phyloP scores from a whole-genome alignment of 2,329 filamentous ascomycete genomes.

The Neopestalotiopsis clavispora region DNA sequence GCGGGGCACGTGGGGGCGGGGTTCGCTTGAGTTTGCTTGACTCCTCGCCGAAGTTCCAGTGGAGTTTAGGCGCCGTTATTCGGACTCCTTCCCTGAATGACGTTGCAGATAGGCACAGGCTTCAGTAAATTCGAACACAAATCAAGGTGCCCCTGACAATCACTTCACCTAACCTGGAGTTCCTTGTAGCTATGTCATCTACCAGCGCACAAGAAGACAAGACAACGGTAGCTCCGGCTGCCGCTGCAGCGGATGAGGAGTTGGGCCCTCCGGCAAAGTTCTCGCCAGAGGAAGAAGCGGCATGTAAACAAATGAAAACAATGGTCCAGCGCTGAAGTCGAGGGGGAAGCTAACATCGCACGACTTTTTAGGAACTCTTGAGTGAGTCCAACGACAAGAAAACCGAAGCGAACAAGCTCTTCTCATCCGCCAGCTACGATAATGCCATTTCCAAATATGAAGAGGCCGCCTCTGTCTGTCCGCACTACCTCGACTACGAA shows the following conservation, averaged over 20 bases:
- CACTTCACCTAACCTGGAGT: not conserved
- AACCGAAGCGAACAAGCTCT: slow-evolving; percentile 78
- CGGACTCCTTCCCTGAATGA: not conserved
- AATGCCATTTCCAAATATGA: slow-evolving; percentile 85
- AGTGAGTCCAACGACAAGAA: slow-evolving; percentile 76
- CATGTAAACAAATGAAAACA: slow-evolving; percentile 39
- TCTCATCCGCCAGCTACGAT: slow-evolving; percentile 72
- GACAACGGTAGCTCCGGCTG: slow-evolving; percentile 18
- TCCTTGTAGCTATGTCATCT: not conserved
- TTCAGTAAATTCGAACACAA: not conserved
- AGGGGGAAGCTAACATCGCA: slow-evolving; percentile 12
- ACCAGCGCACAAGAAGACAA: slow-evolving; percentile 21
- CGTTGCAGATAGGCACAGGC: not conserved
- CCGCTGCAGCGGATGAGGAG: slow-evolving; percentile 28
- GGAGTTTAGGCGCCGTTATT: not conserved
- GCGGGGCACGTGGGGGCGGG: not conserved
- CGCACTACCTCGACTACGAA: slow-evolving; percentile 86
- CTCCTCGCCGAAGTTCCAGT: not conserved
- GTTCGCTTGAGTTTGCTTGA: not conserved
- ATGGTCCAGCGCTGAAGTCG: not conserved
- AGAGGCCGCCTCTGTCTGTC: slow-evolving; percentile 77
- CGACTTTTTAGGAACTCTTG: slow-evolving; percentile 62
- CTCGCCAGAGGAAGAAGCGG: slow-evolving; percentile 61
- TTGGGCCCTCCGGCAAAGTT: slow-evolving; percentile 45
- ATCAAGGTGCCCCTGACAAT: not conserved